Percentiles rank a stretch among this genome's conserved stretches.
phyloP scores from a whole-genome alignment of 2,329 filamentous ascomycete genomes.

The Hypoxylon sp. region DNA sequence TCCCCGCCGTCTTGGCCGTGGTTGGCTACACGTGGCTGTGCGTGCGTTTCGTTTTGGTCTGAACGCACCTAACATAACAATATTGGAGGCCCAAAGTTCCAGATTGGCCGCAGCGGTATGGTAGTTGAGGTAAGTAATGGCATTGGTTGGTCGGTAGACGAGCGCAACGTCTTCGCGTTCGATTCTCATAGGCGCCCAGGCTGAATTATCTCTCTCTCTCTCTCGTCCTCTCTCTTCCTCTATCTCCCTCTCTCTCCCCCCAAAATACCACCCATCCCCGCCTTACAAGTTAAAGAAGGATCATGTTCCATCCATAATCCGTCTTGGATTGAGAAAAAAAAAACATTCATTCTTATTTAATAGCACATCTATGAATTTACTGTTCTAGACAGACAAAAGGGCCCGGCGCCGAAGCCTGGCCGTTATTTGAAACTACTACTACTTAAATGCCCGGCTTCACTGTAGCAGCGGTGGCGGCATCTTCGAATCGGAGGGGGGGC shows the following conservation, averaged over 20 bases:
- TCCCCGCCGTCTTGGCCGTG: conserved; percentile 10
- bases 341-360: no score
- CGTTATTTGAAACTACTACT: no score
- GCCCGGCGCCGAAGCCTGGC: no score
- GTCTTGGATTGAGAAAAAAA: no score
- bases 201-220: no score
- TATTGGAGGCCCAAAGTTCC: conserved; percentile 24
- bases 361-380: no score
- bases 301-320: no score
- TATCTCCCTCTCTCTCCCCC: no score
- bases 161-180: conserved; percentile 32
- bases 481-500: conserved; percentile 14
- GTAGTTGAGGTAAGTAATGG: conserved; percentile 9
- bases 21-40: conserved; percentile 37
- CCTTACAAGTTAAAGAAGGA: conserved; percentile 11
- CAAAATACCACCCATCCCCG: conserved; percentile 31
- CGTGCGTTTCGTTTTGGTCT: conserved; percentile 16
- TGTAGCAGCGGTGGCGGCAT: conserved; percentile 16
- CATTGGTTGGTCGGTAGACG: no score
- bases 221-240: no score
- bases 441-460: conserved; percentile 30
- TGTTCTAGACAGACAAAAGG: no score
- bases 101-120: conserved; percentile 28
- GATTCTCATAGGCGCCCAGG: conserved; percentile 31
- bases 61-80: no score